phyloP scores from a whole-genome alignment of 192 early-diverging fungal species.

The Linderina pennispora region DNA sequence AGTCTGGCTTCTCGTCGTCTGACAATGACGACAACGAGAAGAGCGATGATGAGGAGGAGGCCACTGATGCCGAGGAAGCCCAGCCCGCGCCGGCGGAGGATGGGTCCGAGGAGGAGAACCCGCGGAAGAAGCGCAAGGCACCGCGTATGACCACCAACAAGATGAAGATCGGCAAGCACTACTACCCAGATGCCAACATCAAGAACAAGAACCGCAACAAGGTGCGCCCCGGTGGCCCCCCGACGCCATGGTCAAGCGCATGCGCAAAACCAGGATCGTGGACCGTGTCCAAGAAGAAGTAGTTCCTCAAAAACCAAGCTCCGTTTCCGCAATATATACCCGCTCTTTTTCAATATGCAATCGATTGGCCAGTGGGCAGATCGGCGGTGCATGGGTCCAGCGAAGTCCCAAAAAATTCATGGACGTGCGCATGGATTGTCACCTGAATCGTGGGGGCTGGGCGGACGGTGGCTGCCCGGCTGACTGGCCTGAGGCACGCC shows the following conservation, averaged over 20 bases:
- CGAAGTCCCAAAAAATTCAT: no score
- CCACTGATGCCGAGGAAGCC: conserved; percentile 29
- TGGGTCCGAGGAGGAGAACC: conserved; percentile 8
- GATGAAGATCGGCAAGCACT: conserved; percentile 83
- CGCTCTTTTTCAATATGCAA: conserved; percentile 1
- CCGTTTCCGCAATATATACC: no score
- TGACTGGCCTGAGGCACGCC: no score
- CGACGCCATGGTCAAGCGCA: conserved; percentile 32
- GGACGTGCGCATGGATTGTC: no score
- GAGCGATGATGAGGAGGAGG: conserved; percentile 37
- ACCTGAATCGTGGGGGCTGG: no score
- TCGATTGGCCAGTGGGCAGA: no score
- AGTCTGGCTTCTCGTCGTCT: conserved; percentile 32
- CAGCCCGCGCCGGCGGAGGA: conserved; percentile 25
- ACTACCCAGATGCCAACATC: conserved; percentile 89
- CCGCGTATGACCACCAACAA: conserved; percentile 90
- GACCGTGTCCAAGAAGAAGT: conserved; percentile 32
- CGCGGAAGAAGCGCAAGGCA: conserved; percentile 49
- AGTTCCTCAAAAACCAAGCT: no score
- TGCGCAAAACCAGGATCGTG: conserved; percentile 45
- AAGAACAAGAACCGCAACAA: conserved; percentile 92
- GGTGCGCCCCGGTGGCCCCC: conserved; percentile 60
- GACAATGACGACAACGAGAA: conserved; percentile 45
- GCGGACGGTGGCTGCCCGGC: no score
- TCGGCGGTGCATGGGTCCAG: no score